Percentiles rank a stretch among this genome's conserved stretches.
These are phyloP conservation scores for Colletotrichum siamense DNA, from an alignment of 2,329 filamentous ascomycete species.

Conservation along the genomic window DNA sequence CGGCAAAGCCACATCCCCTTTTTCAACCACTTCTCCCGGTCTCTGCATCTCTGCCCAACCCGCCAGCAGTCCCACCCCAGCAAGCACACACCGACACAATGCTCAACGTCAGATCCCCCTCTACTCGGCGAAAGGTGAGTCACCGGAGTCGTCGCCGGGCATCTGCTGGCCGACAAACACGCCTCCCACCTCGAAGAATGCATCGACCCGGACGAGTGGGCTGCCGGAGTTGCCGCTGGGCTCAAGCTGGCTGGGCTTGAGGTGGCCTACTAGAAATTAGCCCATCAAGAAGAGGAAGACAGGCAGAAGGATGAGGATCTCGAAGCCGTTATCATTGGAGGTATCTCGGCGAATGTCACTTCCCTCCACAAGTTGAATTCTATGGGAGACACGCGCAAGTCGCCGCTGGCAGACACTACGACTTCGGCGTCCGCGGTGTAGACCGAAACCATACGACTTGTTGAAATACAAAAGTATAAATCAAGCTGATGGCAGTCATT, in stretches of 20 bases:
- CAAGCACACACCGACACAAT: neutral
- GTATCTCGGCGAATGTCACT: rapidly evolving
- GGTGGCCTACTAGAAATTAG: neutral
- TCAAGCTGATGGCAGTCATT: neutral
- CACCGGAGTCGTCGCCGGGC: no score
- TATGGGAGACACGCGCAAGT: neutral
- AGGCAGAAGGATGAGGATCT: neutral
- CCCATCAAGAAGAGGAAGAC: neutral
- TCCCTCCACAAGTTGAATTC: rapidly evolving
- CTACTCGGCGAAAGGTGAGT: no score
- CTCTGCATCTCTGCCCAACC: no score
- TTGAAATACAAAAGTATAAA: rapidly evolving
- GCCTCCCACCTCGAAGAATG: no score
- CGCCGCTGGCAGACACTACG: neutral
- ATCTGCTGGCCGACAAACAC: no score
- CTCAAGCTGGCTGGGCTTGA: neutral
- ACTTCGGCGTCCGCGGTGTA: neutral
- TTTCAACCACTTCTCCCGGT: no score
- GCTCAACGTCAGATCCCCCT: neutral
- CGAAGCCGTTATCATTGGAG: neutral
- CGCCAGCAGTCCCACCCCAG: no score
- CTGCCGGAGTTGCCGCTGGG: neutral
- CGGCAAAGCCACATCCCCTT: no score
- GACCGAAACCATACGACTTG: neutral
- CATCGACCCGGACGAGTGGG: no score